Base-by-base conservation (phyloP, 106 monocot species). In the Dioscorea zingiberensis region DNA sequence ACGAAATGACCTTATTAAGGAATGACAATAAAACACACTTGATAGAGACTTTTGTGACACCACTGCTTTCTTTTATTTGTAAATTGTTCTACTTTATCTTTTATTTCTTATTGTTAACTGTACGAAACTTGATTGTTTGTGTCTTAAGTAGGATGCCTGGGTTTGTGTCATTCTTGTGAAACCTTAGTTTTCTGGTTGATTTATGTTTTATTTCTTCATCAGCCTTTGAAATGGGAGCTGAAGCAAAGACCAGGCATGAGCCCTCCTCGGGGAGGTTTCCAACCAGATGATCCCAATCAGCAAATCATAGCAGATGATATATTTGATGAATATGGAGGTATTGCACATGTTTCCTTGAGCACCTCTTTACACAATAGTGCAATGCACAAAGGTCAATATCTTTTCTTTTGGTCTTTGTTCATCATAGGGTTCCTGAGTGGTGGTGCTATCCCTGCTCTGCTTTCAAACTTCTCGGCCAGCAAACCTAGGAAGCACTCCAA, bases 281-380 rank as follows among this genome's bases (percentile, higher is more conserved):
- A 54, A 58, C 85, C 78, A 38, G 95, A 95, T 81, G 95, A 95
- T 69, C 91, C 95, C n/a, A 95, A 91, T 60, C 95, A 95, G 63
- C 95, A 95, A 76, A 95, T 95, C 64, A 83, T 95, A 27, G 85
- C 95, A 24, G 94, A 94, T 12, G 95, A 95, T 25, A 91, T 95
- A 55, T 95, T 95, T 74, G 95, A 95, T 85, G 95, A 95, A 84
- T 91, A 95, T 79, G 95, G 95, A 88, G 95, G 95, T 91, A 80
- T 54, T 12, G 19, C 4, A 18, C 13, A 0, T 19, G 51, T 19
- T 19, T 51, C 13, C 2, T 19, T 0, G 4, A 16, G 19, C 15
- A 18, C 14, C 19, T 16, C 18, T 51, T 19, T 18, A 16, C 14
- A 51, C 15, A 16, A 3, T 16, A 18, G 51, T 18, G 51, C 51